Conservation (phyloP, 805 yeast genomes). For the Diddensiella santjacobensis region DNA sequence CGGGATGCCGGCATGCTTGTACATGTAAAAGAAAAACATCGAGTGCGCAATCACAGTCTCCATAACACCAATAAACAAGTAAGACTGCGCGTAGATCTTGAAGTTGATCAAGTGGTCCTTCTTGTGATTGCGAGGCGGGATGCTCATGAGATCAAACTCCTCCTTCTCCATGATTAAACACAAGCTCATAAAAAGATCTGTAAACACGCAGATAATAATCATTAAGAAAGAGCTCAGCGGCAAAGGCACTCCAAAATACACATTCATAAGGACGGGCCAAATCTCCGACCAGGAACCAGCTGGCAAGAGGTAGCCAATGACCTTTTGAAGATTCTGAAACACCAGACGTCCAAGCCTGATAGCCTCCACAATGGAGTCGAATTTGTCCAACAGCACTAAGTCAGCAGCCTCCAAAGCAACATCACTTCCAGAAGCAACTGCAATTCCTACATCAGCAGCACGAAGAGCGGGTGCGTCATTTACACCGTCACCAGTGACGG, state of each 20-base stretch:
- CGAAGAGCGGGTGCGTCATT: conserved; percentile 98
- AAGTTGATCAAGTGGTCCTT: conserved; percentile 41
- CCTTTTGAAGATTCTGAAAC: conserved; percentile 47
- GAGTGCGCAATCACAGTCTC: conserved; percentile 41
- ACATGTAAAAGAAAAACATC: conserved; percentile 38
- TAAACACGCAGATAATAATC: conserved; percentile 48
- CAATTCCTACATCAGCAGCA: conserved; percentile 92
- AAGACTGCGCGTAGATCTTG: conserved; percentile 42
- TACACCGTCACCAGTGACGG: conserved; percentile 99
- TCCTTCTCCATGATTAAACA: conserved; percentile 43
- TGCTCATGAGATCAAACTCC: conserved; percentile 41
- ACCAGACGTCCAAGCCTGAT: conserved; percentile 81
- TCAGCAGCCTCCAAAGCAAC: conserved; percentile 25
- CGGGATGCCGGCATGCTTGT: conserved; percentile 36
- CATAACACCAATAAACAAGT: conserved; percentile 41
- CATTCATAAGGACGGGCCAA: conserved; percentile 47
- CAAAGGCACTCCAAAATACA: conserved; percentile 49
- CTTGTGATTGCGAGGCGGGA: conserved; percentile 42
- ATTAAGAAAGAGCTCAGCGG: conserved; percentile 46
- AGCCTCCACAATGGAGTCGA: conserved; percentile 80
- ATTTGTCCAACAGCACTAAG: conserved; percentile 31
- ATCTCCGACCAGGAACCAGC: conserved; percentile 51
- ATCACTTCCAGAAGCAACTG: conserved; percentile 43
- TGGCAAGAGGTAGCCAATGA: conserved; percentile 45
- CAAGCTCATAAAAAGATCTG: conserved; percentile 46